Conservation (phyloP, 2,329 filamentous ascomycete species). For the Aspergillus sp. region DNA sequence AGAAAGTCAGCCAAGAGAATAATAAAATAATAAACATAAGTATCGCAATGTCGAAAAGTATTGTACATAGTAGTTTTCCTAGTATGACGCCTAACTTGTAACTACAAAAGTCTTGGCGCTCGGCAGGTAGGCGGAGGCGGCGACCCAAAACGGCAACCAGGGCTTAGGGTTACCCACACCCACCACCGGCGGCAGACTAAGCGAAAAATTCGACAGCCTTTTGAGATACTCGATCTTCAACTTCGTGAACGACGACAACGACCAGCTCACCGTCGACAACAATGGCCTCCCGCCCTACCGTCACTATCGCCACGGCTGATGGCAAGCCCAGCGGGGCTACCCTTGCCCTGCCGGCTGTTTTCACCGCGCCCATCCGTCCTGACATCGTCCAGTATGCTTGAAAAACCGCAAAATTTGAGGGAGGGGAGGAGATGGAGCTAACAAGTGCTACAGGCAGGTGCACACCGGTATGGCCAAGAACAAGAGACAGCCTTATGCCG, state of each 20-base stretch:
- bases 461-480: constrained; percentile 99
- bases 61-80: no score
- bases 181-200: constrained; percentile 28
- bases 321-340: constrained; percentile 85
- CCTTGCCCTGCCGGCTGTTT: constrained; percentile 91
- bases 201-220: constrained; percentile 39
- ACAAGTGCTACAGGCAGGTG: constrained; percentile 53
- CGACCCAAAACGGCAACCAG: constrained; percentile 16
- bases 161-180: constrained; percentile 33
- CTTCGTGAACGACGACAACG: constrained; percentile 33
- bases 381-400: constrained; percentile 90
- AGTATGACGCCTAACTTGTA: no score
- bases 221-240: constrained; percentile 31
- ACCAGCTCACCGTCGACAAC: constrained; percentile 40
- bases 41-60: no score
- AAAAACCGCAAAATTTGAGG: constrained; percentile 11
- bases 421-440: constrained; percentile 23
- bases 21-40: no score
- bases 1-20: no score
- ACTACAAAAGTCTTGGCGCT: neutral
- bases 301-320: constrained; percentile 95
- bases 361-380: constrained; percentile 93
- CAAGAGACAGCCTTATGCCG: constrained; percentile 98
- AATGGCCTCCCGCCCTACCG: constrained; percentile 96
- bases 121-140: constrained; percentile 1